A percentile compares a stretch with the other conserved stretches of the same genome.
Conservation (phyloP, 2,329 filamentous ascomycete species). For the Colletotrichum sp. region DNA sequence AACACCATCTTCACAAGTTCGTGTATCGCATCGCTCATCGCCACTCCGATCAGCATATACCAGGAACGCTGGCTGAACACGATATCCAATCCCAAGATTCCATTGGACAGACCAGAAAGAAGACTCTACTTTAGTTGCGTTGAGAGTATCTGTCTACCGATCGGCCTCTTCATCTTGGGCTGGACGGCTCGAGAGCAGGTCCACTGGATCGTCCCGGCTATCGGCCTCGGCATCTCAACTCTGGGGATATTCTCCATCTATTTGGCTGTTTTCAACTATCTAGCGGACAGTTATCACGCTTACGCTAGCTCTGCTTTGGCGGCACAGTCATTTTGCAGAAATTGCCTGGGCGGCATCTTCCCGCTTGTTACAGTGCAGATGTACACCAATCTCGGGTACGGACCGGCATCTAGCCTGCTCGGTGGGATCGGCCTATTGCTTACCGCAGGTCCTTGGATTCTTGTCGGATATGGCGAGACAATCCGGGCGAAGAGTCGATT, state of each 20-base stretch:
- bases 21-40: constrained; percentile 45
- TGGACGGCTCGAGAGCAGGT: constrained; percentile 56
- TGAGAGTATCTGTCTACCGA: constrained; percentile 50
- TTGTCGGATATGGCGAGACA: constrained; percentile 76
- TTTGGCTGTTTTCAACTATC: constrained; percentile 55
- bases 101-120: constrained; percentile 68
- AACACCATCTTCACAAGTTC: background rate
- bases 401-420: constrained; percentile 73
- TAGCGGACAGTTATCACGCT: constrained; percentile 54
- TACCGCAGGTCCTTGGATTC: constrained; percentile 81
- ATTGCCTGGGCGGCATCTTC: constrained; percentile 80
- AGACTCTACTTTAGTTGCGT: constrained; percentile 73
- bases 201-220: constrained; percentile 59
- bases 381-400: constrained; percentile 74
- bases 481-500: constrained; percentile 81
- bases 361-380: constrained; percentile 76
- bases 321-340: constrained; percentile 86
- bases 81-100: constrained; percentile 34
- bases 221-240: constrained; percentile 62
- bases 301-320: constrained; percentile 71
- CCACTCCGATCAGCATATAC: constrained; percentile 71
- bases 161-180: constrained; percentile 64
- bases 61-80: constrained; percentile 57
- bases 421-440: constrained; percentile 74
- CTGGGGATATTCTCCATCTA: constrained; percentile 66